Conservation (phyloP, 1,139 yeast genomes). For the Lodderomyces parapsilosis region DNA sequence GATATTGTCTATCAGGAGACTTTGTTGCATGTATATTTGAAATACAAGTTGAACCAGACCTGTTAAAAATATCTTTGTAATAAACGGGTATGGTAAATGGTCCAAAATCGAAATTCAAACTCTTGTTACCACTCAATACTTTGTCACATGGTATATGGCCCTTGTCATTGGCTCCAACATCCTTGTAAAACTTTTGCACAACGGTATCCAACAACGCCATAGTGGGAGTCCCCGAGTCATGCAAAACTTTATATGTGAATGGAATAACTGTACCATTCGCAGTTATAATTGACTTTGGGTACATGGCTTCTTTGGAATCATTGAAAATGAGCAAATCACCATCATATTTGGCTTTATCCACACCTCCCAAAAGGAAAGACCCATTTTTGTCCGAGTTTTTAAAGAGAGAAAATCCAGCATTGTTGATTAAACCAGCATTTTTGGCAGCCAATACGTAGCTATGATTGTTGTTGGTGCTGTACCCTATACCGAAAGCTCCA, state of each 20-base stretch:
- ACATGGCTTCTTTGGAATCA: neutral
- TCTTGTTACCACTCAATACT: neutral
- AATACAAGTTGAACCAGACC: neutral
- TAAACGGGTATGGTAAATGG: neutral
- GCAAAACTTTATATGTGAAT: neutral
- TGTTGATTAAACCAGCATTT: constrained; percentile 46
- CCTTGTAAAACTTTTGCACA: neutral
- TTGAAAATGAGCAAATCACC: constrained; percentile 15
- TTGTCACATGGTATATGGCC: neutral
- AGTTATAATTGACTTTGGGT: neutral
- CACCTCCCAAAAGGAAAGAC: constrained; percentile 28
- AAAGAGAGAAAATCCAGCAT: constrained; percentile 38
- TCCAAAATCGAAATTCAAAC: neutral
- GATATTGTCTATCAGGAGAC: neutral
- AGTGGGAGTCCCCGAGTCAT: neutral
- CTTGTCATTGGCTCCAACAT: neutral
- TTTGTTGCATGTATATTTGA: neutral
- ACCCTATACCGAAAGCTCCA: constrained; percentile 14
- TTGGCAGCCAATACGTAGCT: constrained; percentile 23
- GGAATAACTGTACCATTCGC: neutral
- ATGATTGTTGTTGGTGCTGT: no score
- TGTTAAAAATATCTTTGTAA: neutral
- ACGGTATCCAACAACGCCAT: neutral
- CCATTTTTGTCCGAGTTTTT: constrained; percentile 26
- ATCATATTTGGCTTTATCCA: constrained; percentile 25